phyloP scores from a whole-genome alignment of 2,329 filamentous ascomycete species.

The Lecanicillium sp. region DNA sequence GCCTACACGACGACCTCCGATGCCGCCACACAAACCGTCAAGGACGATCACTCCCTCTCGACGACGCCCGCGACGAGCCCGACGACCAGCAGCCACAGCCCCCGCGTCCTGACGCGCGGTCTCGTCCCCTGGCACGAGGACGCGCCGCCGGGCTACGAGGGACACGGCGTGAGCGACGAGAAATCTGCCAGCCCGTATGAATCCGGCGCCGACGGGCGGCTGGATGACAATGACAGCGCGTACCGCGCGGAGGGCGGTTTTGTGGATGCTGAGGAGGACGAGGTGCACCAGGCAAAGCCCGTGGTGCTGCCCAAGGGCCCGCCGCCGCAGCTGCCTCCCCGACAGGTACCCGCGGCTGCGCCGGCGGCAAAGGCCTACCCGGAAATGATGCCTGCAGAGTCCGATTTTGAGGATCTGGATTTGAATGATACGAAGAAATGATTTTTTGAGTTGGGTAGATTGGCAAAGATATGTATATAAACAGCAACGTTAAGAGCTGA shows the following conservation, averaged over 20 bases:
- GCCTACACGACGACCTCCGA: background rate
- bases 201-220: background rate
- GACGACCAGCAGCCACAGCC: background rate
- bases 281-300: background rate
- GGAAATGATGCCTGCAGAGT: background rate
- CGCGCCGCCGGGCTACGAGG: background rate
- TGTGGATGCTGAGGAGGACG: constrained; percentile 2
- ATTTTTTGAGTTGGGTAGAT: background rate
- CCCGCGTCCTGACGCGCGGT: background rate
- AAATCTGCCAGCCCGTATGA: background rate
- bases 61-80: background rate
- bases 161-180: background rate
- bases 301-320: constrained; percentile 10
- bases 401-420: constrained; percentile 13
- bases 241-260: background rate
- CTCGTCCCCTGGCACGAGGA: no score
- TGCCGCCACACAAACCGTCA: constrained; percentile 5
- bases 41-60: background rate
- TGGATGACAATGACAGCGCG: background rate
- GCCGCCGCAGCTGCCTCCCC: constrained; percentile 11
- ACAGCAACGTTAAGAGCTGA: no score
- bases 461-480: no score
- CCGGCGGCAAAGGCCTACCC: no score
- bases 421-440: background rate
- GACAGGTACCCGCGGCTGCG: no score